Evolutionary conservation across 192 early-diverging fungal species (phyloP).

Genomic region (Funneliformis geosporum): DNA sequence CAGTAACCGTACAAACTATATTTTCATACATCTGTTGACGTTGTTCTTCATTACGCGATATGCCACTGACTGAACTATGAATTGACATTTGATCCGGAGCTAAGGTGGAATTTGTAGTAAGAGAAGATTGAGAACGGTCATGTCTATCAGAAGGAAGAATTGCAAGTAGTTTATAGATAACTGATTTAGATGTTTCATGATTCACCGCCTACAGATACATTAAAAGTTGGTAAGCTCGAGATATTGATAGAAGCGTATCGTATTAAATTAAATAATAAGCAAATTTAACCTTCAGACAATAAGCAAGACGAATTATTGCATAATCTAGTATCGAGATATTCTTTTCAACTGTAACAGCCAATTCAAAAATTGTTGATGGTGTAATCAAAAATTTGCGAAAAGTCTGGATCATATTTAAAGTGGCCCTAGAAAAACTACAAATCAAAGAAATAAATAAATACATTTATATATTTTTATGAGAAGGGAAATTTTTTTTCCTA

Average conservation of each 20-base stretch:
- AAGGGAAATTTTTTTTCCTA: not conserved
- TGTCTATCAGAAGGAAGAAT: slow-evolving; percentile 1
- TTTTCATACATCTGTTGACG: slow-evolving; percentile 54
- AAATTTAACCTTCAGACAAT: slow-evolving; percentile 47
- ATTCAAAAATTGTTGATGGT: slow-evolving; percentile 57
- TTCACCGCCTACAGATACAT: slow-evolving; percentile 25
- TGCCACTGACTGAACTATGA: slow-evolving; percentile 8
- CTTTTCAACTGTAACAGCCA: slow-evolving; percentile 28
- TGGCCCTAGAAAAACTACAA: slow-evolving; percentile 38
- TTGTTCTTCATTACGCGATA: slow-evolving; percentile 38
- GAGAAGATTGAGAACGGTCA: slow-evolving; percentile 4
- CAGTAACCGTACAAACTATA: slow-evolving; percentile 54
- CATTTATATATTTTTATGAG: not conserved
- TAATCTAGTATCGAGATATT: slow-evolving; percentile 46
- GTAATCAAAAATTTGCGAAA: slow-evolving; percentile 56
- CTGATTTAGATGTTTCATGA: slow-evolving; percentile 1
- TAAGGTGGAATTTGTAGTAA: slow-evolving; percentile 13
- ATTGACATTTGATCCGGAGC: slow-evolving; percentile 34
- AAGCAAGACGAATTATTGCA: slow-evolving; percentile 53
- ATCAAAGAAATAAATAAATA: not conserved
- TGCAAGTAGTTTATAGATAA: slow-evolving; percentile 17
- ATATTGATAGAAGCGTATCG: slow-evolving; percentile 35
- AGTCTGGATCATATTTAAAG: slow-evolving; percentile 44
- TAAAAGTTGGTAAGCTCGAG: slow-evolving; percentile 20
- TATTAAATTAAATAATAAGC: slow-evolving; percentile 32